Evolutionary conservation across 306 rosid species (phyloP).

Genomic region (Sindora glabra): DNA sequence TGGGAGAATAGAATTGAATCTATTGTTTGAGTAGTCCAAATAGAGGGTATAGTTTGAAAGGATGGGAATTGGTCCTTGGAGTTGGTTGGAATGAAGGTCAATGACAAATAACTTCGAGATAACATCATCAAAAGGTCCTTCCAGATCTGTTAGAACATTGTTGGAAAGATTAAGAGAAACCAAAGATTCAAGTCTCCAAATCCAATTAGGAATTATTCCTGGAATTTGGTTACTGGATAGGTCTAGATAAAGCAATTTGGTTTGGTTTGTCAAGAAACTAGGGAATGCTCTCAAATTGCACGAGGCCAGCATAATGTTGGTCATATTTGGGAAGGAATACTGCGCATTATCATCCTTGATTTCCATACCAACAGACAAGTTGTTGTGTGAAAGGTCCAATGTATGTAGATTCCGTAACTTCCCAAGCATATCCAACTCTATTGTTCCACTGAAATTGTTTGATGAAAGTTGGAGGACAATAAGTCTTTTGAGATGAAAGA

Average conservation of each 20-base stretch:
- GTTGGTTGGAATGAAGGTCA: constrained; percentile 44
- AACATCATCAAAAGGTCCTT: constrained; percentile 6
- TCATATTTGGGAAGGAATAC: background rate
- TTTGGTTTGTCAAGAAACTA: constrained; percentile 7
- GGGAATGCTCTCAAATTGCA: constrained; percentile 11
- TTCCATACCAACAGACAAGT: background rate
- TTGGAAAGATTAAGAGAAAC: background rate
- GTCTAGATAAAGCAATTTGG: background rate
- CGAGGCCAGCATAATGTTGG: constrained; percentile 19
- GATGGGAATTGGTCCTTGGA: constrained; percentile 18
- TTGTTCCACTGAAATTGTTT: constrained; percentile 23
- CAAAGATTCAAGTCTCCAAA: constrained; percentile 7
- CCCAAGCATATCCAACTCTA: background rate
- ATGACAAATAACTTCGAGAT: background rate
- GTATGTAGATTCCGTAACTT: background rate
- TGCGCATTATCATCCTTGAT: fast-evolving
- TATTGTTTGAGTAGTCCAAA: constrained; percentile 30
- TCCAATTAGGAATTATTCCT: constrained; percentile 28
- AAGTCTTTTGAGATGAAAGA: constrained; percentile 7
- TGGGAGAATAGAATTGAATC: constrained; percentile 18
- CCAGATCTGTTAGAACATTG: background rate
- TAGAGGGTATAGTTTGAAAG: background rate
- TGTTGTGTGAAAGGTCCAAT: constrained; percentile 31
- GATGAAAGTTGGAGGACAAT: constrained; percentile 18
- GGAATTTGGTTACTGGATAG: background rate